phyloP scores from a whole-genome alignment of 805 yeast genomes.

The Candida orba region DNA sequence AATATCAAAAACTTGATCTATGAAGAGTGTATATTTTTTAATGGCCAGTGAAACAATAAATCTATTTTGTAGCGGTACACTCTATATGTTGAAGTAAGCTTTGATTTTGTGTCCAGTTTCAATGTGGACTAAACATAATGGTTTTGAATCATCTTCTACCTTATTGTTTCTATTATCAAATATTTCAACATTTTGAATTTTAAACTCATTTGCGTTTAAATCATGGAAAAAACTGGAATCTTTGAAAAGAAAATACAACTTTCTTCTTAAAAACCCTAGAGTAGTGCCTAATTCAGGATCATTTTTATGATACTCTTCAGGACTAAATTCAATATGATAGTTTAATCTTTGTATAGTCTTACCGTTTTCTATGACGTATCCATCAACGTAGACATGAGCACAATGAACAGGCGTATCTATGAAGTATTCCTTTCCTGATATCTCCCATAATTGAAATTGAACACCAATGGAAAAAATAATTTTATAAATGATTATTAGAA shows the following conservation, averaged over 20 bases:
- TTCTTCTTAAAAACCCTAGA: conserved; percentile 51
- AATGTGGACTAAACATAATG: conserved; percentile 43
- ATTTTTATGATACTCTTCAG: conserved; percentile 57
- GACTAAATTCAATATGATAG: conserved; percentile 73
- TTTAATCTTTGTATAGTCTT: conserved; percentile 26
- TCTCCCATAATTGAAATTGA: conserved; percentile 36
- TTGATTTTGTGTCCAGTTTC: conserved; percentile 44
- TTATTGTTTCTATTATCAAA: conserved; percentile 26
- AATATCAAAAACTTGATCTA: conserved; percentile 1
- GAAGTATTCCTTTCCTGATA: conserved; percentile 53
- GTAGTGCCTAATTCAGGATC: conserved; percentile 68
- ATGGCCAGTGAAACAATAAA: too few relatives aligned
- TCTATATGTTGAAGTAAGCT: conserved; percentile 20
- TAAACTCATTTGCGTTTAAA: conserved; percentile 11
- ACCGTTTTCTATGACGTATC: conserved; percentile 32
- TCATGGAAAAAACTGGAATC: conserved; percentile 31
- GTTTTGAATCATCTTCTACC: conserved; percentile 34
- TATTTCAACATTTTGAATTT: conserved; percentile 29
- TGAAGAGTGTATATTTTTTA: not conserved
- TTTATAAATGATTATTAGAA: conserved; percentile 28
- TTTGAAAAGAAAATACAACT: conserved; percentile 47
- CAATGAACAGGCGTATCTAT: conserved; percentile 72
- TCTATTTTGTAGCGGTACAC: not conserved
- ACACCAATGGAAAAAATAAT: conserved; percentile 37
- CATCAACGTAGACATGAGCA: conserved; percentile 58